Percentiles rank a stretch among this genome's conserved stretches.
Evolutionary conservation across 257 asterid genomes (phyloP).

Genomic region (Solanum chmielewskii): DNA sequence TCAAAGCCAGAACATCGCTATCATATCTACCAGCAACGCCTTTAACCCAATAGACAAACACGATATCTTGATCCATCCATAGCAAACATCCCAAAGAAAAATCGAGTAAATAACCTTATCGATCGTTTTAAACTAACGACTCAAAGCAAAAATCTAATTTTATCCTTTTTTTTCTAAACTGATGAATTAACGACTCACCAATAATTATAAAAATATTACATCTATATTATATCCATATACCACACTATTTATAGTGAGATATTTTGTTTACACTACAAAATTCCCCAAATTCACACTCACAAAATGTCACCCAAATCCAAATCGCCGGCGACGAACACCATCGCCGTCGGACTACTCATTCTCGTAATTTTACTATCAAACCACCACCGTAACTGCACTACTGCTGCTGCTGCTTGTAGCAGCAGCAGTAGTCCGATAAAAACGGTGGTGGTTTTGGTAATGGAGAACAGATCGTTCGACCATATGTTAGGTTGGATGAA

Average conservation of each 20-base stretch:
- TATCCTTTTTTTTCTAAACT: too few relatives aligned
- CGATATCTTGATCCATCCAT: too few relatives aligned
- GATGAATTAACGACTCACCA: background rate
- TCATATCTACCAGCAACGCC: too few relatives aligned
- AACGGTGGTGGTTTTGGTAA: conserved; percentile 77
- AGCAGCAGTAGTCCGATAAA: conserved; percentile 45
- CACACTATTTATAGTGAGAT: background rate
- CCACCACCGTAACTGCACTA: background rate
- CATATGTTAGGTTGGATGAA: conserved; percentile 98
- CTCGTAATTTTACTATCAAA: background rate
- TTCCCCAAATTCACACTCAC: background rate
- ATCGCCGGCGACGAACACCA: background rate
- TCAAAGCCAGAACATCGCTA: too few relatives aligned
- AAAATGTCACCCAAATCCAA: background rate
- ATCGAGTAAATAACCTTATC: too few relatives aligned
- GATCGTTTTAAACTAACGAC: too few relatives aligned
- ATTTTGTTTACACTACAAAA: background rate
- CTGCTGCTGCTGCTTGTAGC: background rate
- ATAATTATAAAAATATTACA: background rate
- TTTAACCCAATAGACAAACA: too few relatives aligned
- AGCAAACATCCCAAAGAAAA: too few relatives aligned
- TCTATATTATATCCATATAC: background rate
- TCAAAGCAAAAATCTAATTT: too few relatives aligned
- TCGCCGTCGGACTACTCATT: background rate
- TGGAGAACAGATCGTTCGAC: conserved; percentile 98